Percentiles rank a stretch among this genome's conserved stretches.
These are phyloP conservation scores for Spinacia oleracea DNA, from an alignment of 179 eudicot genomes.

Conservation along the genomic window DNA sequence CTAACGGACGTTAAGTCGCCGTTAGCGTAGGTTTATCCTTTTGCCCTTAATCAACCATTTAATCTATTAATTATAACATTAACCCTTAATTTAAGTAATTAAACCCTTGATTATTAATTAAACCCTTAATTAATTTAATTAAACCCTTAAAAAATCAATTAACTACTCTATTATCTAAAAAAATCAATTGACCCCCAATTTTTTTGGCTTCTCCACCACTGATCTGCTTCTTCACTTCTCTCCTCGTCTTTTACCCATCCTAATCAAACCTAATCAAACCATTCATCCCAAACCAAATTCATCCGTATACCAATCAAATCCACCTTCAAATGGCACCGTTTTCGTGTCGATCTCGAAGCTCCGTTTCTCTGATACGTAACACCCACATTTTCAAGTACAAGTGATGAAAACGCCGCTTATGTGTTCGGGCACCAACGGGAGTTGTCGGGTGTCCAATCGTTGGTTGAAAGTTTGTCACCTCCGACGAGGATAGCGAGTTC, in stretches of 20 bases:
- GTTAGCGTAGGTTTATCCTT: no score
- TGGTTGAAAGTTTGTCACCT: constrained; percentile 60
- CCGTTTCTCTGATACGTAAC: constrained; percentile 19
- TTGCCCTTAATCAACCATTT: no score
- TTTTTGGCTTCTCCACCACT: no score
- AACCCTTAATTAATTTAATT: no score
- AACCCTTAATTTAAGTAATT: no score
- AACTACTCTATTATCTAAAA: no score
- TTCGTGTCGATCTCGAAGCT: constrained; percentile 24
- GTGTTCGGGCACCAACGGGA: constrained; percentile 66
- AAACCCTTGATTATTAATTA: no score
- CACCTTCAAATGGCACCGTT: constrained; percentile 17
- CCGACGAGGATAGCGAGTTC: constrained; percentile 60
- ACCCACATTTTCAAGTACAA: background rate
- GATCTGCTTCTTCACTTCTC: constrained; percentile 14
- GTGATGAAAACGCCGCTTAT: background rate
- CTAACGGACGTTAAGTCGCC: no score
- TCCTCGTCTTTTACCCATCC: constrained; percentile 16
- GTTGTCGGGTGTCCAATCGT: constrained; percentile 57
- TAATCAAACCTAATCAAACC: background rate
- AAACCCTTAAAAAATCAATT: no score
- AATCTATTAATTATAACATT: no score
- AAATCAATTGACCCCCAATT: no score
- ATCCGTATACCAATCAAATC: background rate
- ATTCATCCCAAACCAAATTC: constrained; percentile 15